Evolutionary conservation across 495 filamentous ascomycete genomes (phyloP).

Genomic region (Achaetomiella virescens): DNA sequence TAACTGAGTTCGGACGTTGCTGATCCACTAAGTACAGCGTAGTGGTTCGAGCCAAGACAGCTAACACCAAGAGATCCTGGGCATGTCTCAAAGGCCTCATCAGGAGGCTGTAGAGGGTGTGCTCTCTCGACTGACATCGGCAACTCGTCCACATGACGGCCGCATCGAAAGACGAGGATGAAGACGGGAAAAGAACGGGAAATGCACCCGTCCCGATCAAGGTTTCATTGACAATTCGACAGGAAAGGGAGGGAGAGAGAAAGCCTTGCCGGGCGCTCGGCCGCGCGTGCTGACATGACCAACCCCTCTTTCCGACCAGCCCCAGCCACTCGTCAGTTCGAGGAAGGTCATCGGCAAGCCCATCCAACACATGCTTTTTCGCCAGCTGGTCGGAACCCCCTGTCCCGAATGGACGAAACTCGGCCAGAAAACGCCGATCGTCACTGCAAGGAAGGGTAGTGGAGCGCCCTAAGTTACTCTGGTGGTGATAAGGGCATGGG

Average conservation of each 20-base stretch:
- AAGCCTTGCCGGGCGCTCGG: not conserved
- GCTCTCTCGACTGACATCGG: not conserved
- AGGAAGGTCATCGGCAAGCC: too few species aligned
- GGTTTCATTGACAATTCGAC: not conserved
- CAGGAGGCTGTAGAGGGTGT: not conserved
- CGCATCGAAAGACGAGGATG: not conserved
- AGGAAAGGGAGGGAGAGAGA: not conserved
- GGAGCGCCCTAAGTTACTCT: not conserved
- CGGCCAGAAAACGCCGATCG: too few species aligned
- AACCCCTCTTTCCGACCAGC: not conserved
- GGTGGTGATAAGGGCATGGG: not conserved
- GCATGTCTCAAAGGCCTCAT: not conserved
- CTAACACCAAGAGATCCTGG: not conserved
- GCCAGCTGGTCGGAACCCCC: too few species aligned
- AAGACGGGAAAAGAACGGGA: not conserved
- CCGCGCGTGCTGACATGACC: constrained; percentile 5
- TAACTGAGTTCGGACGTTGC: constrained; percentile 1
- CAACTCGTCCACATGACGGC: not conserved
- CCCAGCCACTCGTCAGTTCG: not conserved
- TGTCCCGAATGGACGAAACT: too few species aligned
- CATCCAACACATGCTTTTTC: not conserved
- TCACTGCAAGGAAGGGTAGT: too few species aligned
- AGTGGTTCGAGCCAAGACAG: constrained; percentile 8
- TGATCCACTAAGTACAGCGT: constrained; percentile 5
- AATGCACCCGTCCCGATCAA: not conserved